Evolutionary conservation across 1,139 yeast species (phyloP), one percentile per base, ranked within the genome.

Genomic region (Yamadazyma membranifaciens): DNA sequence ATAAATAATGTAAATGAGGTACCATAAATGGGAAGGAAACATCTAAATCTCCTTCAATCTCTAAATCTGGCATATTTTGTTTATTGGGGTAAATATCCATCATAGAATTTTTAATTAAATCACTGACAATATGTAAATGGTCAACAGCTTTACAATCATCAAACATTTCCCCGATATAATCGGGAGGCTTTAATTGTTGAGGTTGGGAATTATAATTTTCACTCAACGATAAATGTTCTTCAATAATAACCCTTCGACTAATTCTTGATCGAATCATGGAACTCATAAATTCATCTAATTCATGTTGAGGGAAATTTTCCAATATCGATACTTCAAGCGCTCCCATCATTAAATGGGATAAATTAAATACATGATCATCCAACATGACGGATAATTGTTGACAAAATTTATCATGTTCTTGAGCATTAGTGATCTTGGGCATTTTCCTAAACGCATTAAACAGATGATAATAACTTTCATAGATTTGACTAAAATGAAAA

Each of bases 321-420:
- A 83, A 63, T 36, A 83, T 79, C 11, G 89, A 78, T 41, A 86
- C 84, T 55, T 91, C 97, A 42, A 89, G 68, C 1, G 95, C 89
- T 2, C 97, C 98, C 91, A 88, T 87, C 73, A 91, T 85, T 46
- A 91, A 69, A 57, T 89, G 92, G 1, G 97, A 92, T 45, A 91
- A 70, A 50, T 88, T 87, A 44, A 83, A 69, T 37, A 87, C 72
- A 62, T 91, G 96, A 52, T 81, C 84, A 59, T 85, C 91, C 49
- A 91, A 66, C 47, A 89, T 75, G 25, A 73, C 67, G 27, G 78
- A 73, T 43, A 89, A 67, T 33, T 80, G 73, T 28, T 67, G 66
- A 56, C 95, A 84, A 57, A 91, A 89, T 50, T 65, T 63, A 30
- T 79, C 82, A 56, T 91, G 91, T 41, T 88, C 95, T 34, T 83